Evolutionary conservation across 2,329 filamentous ascomycete genomes (phyloP), one percentile per base, ranked within the genome.

Genomic region (Arthrobotrys entomopaga): DNA sequence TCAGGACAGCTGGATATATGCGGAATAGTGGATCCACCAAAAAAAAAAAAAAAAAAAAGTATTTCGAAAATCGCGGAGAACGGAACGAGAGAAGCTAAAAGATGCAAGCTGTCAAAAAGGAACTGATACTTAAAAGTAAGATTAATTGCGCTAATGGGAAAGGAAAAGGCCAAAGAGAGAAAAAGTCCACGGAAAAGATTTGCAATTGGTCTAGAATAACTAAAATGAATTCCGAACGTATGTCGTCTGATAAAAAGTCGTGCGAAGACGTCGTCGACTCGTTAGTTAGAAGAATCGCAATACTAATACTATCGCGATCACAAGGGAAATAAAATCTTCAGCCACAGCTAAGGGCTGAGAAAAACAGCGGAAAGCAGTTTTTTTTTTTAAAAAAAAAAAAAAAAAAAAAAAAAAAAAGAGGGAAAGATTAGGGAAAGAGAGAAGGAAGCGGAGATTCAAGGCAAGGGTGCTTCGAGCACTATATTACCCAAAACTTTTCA

Each of bases 381-480:
- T 49, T n/a, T n/a, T n/a, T n/a, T n/a, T n/a, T n/a, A n/a, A n/a
- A n/a, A n/a, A n/a, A n/a, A n/a, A n/a, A n/a, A n/a, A n/a, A n/a
- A n/a, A n/a, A n/a, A n/a, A n/a, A n/a, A n/a, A n/a, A n/a, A n/a
- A n/a, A 63, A 52, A 56, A 64, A 38, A 57, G 50, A 63, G 52
- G 50, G 56, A 59, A n/a, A 38, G 34, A 66, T 52, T 50, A 63
- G 54, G 57, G 58, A 70, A 64, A 61, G 58, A 64, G 52, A 20
- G 34, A 29, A 52, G 43, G 49, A 58, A 60, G 65, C 42, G 2
- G 29, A 34, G 10, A 34, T 34, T 34, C 29, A 70, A 56, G 58
- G 65, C 54, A 70, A 58, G 65, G 65, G 65, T 70, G 65, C 65
- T 34, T 70, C 65, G 58, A 70, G 65, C 65, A 70, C 65, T 70